phyloP scores from a whole-genome alignment of 2,329 filamentous ascomycete species.

The Alternaria novae-zelandiae region DNA sequence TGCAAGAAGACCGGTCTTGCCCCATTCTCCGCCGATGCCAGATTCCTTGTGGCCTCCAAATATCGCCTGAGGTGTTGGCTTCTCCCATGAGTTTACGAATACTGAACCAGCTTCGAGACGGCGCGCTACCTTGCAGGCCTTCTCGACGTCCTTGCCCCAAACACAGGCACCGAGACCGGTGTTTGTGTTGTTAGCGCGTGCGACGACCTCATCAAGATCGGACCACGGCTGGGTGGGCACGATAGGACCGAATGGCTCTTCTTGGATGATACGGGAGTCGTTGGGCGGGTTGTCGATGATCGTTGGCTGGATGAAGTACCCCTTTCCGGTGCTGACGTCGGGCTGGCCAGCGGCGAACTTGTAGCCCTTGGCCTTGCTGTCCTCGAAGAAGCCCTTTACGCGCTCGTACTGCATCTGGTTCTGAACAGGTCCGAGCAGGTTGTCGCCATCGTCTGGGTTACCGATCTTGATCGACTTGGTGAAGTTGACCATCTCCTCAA shows the following conservation, averaged over 20 bases:
- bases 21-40: slow-evolving; percentile 76
- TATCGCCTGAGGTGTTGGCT: slow-evolving; percentile 54
- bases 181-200: slow-evolving; percentile 56
- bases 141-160: slow-evolving; percentile 51
- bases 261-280: slow-evolving; percentile 62
- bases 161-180: slow-evolving; percentile 62
- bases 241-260: slow-evolving; percentile 71
- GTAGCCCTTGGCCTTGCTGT: slow-evolving; percentile 62
- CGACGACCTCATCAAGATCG: slow-evolving; percentile 59
- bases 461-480: slow-evolving; percentile 53
- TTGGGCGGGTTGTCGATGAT: slow-evolving; percentile 66
- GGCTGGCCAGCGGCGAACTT: slow-evolving; percentile 60
- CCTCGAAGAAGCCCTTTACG: slow-evolving; percentile 62
- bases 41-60: slow-evolving; percentile 82
- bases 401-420: slow-evolving; percentile 70
- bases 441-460: slow-evolving; percentile 49
- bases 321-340: slow-evolving; percentile 45
- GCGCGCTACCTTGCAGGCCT: slow-evolving; percentile 56
- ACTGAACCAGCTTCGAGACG: slow-evolving; percentile 62
- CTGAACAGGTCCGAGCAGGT: slow-evolving; percentile 66
- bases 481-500: slow-evolving; percentile 52
- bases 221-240: slow-evolving; percentile 70
- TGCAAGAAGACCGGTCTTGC: slow-evolving; percentile 51
- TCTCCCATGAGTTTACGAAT: slow-evolving; percentile 61
- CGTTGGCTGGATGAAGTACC: slow-evolving; percentile 66